These are phyloP conservation scores for Hirsutella rhossiliensis DNA, from an alignment of 2,329 filamentous ascomycete species.

Conservation along the genomic window DNA sequence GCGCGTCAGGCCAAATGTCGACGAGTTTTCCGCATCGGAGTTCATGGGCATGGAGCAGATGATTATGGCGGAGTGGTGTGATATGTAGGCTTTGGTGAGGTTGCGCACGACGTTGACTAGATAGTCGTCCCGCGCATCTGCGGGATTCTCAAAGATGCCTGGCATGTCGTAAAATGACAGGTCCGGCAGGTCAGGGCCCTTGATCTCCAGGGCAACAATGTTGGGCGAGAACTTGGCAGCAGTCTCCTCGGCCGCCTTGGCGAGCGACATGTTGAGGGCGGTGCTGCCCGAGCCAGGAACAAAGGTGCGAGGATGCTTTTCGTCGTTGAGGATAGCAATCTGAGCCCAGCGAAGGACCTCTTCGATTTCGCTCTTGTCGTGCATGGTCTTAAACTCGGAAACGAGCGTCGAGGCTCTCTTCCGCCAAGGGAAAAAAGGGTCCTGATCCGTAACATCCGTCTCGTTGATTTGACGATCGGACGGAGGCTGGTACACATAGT, in stretches of 20 bases:
- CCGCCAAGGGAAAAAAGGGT: conserved; percentile 56
- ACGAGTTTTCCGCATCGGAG: conserved; percentile 64
- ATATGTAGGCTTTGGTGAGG: conserved; percentile 58
- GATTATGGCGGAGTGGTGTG: conserved; percentile 58
- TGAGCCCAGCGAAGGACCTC: conserved; percentile 63
- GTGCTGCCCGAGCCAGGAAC: conserved; percentile 36
- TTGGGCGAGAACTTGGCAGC: conserved; percentile 71
- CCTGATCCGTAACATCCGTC: conserved; percentile 32
- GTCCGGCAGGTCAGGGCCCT: conserved; percentile 56
- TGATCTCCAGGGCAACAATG: conserved; percentile 64
- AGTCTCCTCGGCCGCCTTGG: conserved; percentile 26
- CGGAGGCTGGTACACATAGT: conserved; percentile 45
- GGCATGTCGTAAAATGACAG: conserved; percentile 79
- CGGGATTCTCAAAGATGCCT: conserved; percentile 63
- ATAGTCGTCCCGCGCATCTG: conserved; percentile 51
- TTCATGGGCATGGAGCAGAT: conserved; percentile 70
- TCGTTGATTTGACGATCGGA: conserved; percentile 25
- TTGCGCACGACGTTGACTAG: conserved; percentile 62
- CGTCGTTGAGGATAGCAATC: conserved; percentile 61
- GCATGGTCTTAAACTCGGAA: conserved; percentile 51
- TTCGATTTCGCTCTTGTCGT: conserved; percentile 51
- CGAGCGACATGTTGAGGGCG: conserved; percentile 19
- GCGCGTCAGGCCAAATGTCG: conserved; percentile 53
- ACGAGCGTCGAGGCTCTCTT: conserved; percentile 30
- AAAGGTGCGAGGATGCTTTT: conserved; percentile 36